Evolutionary conservation across 1,139 yeast genomes (phyloP).

Genomic region (Candida sp.): DNA sequence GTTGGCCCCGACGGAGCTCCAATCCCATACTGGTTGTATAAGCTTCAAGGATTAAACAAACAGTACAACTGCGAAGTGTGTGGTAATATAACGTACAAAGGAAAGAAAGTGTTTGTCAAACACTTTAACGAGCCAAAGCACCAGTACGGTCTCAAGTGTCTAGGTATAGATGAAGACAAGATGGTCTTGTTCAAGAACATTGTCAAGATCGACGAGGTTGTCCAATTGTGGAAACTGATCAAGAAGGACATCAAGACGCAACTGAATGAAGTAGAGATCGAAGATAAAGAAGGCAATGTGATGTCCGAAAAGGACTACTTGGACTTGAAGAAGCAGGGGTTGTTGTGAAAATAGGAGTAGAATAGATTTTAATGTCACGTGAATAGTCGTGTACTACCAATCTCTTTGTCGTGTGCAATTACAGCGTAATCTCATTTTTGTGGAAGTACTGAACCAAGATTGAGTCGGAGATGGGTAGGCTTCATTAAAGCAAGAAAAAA

Average conservation of each 20-base stretch:
- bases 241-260: constrained; percentile 40
- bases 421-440: no score
- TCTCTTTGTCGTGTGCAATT: no score
- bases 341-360: constrained; percentile 30
- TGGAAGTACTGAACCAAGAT: no score
- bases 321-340: constrained; percentile 86
- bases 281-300: constrained; percentile 92
- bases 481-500: no score
- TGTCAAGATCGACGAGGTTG: constrained; percentile 70
- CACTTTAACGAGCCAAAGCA: constrained; percentile 80
- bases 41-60: constrained; percentile 82
- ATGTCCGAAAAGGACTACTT: constrained; percentile 83
- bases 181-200: constrained; percentile 64
- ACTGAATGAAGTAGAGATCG: constrained; percentile 63
- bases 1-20: constrained; percentile 91
- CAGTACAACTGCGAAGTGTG: constrained; percentile 86
- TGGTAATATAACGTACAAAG: constrained; percentile 75
- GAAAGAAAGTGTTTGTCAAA: constrained; percentile 69
- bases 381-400: neutral
- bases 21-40: constrained; percentile 93
- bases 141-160: constrained; percentile 69
- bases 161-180: constrained; percentile 63
- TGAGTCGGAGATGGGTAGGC: no score
- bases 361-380: neutral
- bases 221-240: constrained; percentile 55